These are phyloP conservation scores for Auricularia sp. DNA, from an alignment of 768 basidiomycete species.

Conservation along the genomic window DNA sequence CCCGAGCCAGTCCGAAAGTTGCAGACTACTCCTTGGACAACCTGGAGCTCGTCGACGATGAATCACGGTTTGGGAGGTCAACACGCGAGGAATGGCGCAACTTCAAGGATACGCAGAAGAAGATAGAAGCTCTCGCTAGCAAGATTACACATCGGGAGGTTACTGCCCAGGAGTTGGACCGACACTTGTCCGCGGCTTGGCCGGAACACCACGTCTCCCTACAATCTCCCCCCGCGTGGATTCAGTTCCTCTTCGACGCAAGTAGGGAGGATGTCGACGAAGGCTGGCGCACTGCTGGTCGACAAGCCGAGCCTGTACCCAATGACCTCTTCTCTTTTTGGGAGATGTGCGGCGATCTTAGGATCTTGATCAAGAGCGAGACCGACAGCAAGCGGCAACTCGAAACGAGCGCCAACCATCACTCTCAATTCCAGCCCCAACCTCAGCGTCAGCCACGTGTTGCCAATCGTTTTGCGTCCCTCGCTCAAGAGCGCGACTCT, in stretches of 20 bases:
- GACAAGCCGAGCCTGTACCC: slow-evolving; percentile 11
- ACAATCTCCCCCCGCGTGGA: slow-evolving; percentile 38
- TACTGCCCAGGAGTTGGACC: slow-evolving; percentile 27
- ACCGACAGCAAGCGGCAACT: no score
- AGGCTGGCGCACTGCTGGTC: slow-evolving; percentile 29
- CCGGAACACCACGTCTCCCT: slow-evolving; percentile 41
- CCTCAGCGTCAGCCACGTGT: no score
- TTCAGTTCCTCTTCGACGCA: slow-evolving; percentile 18
- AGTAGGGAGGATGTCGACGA: slow-evolving; percentile 9
- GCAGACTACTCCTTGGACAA: slow-evolving; percentile 50
- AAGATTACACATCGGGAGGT: slow-evolving; percentile 27
- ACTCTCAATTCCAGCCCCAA: no score
- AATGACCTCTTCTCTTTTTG: slow-evolving; percentile 36
- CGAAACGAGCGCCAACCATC: no score
- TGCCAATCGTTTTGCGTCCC: no score
- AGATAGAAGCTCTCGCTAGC: slow-evolving; percentile 40
- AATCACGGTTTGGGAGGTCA: slow-evolving; percentile 31
- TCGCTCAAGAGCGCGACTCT: no score
- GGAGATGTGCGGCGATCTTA: slow-evolving; percentile 37
- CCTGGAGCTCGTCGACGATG: slow-evolving; percentile 36
- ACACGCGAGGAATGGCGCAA: slow-evolving; percentile 25
- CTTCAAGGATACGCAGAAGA: slow-evolving; percentile 36
- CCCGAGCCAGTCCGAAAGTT: slow-evolving; percentile 46
- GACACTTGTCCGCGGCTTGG: slow-evolving; percentile 34
- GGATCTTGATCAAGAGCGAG: no score